Evolutionary conservation across 2,329 filamentous ascomycete species (phyloP).

Genomic region (Stromatinia cepivora): DNA sequence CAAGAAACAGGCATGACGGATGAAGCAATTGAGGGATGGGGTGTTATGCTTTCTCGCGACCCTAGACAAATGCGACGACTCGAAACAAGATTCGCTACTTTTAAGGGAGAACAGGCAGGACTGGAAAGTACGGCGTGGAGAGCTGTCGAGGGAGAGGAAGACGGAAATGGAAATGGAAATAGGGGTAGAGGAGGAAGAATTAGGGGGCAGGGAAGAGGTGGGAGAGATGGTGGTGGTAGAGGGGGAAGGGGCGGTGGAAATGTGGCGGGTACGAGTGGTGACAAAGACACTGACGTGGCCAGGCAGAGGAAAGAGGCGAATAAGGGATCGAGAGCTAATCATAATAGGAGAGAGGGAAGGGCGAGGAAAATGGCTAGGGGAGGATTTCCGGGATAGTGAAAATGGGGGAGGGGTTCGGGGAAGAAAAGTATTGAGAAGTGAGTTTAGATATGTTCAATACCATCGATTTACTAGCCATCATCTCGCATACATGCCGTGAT

Average conservation of each 20-base stretch:
- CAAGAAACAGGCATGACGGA: conserved; percentile 86
- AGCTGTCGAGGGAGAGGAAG: conserved; percentile 52
- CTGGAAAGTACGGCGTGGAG: conserved; percentile 67
- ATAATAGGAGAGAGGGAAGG: conserved; percentile 74
- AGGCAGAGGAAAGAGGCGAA: conserved; percentile 77
- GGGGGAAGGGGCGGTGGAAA: conserved; percentile 57
- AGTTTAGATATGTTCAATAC: background rate
- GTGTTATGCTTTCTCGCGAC: conserved; percentile 76
- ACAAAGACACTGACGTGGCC: conserved; percentile 70
- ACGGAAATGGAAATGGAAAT: conserved; percentile 37
- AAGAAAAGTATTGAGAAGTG: background rate
- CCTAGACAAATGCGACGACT: conserved; percentile 66
- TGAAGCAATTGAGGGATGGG: conserved; percentile 93
- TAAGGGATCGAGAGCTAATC: conserved; percentile 80
- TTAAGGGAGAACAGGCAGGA: conserved; percentile 64
- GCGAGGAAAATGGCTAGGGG: conserved; percentile 65
- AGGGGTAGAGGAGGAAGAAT: conserved; percentile 49
- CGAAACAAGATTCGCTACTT: conserved; percentile 68
- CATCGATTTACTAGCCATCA: background rate
- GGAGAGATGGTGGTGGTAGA: conserved; percentile 50
- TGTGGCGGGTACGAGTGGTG: conserved; percentile 64
- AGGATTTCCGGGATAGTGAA: conserved; percentile 42
- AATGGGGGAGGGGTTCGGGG: too few relatives aligned
- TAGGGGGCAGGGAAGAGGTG: conserved; percentile 49
- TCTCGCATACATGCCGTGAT: too few relatives aligned